Evolutionary conservation across 164 flowering plant genomes (phyloP), one percentile per base, ranked within the genome.

Genomic region (Vitis cinerea): DNA sequence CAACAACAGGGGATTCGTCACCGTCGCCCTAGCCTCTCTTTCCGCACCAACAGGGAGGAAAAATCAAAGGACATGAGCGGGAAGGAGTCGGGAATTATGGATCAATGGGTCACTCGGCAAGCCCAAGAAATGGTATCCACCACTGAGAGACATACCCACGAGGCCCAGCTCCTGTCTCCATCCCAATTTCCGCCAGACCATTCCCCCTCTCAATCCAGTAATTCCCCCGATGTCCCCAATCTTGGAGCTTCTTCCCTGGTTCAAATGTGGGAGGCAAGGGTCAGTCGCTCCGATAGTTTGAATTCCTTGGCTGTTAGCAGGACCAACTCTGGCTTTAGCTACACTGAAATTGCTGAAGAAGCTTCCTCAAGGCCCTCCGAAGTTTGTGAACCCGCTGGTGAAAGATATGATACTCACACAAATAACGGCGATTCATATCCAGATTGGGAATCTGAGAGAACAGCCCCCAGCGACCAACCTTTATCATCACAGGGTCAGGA

Each of bases 261-360:
- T 60, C 97, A 84, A 68, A 86, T 74, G 76, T 93, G 98, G 98
- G 84, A 78, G 75, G 89, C 81, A 8, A 74, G 77, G 75, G 73
- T 70, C 4, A 80, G 74, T 16, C 71, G 71, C 11, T 71, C 75
- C 11, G 48, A 63, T n/a, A 78, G 69, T 59, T 14, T 19, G 8
- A 74, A 69, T 56, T 65, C 77, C 10, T 3, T 61, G 17, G 15
- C 27, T 23, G 27, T 52, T 59, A 63, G 69, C 67, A 63, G 81
- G 70, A 67, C 70, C 17, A 76, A 69, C 63, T 77, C 90, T 9
- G 74, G 73, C 23, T 9, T 30, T 17, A 73, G 78, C 68, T 61
- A 12, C 51, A 12, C 9, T 10, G 87, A 83, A 10, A 74, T 17
- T 62, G 67, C 47, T 1, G 81, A 69, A 29, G 86, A 73, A 16